phyloP scores from a whole-genome alignment of 1,284 basidiomycete genomes.

The Anthracocystis panici-leucophaei region DNA sequence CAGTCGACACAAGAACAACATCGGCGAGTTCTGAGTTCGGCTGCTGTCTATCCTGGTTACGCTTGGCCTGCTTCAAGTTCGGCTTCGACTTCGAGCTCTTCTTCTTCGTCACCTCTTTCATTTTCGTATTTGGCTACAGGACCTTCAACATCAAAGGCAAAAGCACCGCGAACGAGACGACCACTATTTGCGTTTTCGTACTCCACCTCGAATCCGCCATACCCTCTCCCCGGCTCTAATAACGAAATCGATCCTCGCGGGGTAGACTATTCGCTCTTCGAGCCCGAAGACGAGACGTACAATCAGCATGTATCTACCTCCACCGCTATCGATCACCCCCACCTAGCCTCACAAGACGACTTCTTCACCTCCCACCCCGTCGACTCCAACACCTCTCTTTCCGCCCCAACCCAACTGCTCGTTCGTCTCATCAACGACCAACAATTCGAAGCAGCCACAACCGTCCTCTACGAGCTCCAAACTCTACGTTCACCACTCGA shows the following conservation, averaged over 20 bases:
- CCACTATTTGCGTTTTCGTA: slow-evolving; percentile 15
- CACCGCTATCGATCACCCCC: not conserved
- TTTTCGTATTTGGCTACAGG: not conserved
- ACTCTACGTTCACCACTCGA: slow-evolving; percentile 21
- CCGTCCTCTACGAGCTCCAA: slow-evolving; percentile 36
- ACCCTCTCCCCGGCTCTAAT: slow-evolving; percentile 51
- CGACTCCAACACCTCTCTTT: not conserved
- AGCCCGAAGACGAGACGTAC: slow-evolving; percentile 31
- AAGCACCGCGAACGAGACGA: slow-evolving; percentile 3
- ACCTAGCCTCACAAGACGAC: not conserved
- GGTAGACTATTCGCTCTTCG: slow-evolving; percentile 61
- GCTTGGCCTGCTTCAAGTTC: slow-evolving; percentile 12
- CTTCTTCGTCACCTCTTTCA: slow-evolving; percentile 1
- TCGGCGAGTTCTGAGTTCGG: slow-evolving; percentile 31
- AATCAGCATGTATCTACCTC: slow-evolving; percentile 19
- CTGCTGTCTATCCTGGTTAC: slow-evolving; percentile 18
- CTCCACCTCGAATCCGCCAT: slow-evolving; percentile 38
- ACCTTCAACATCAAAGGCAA: slow-evolving; percentile 5
- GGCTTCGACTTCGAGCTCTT: slow-evolving; percentile 8
- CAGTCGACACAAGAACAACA: slow-evolving; percentile 10
- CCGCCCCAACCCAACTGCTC: slow-evolving; percentile 32
- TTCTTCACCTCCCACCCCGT: not conserved
- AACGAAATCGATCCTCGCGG: slow-evolving; percentile 57
- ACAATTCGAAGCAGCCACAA: slow-evolving; percentile 38
- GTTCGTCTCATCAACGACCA: slow-evolving; percentile 34